These are phyloP conservation scores for Penicillium sp. DNA, from an alignment of 2,329 filamentous ascomycete species.

Conservation along the genomic window DNA sequence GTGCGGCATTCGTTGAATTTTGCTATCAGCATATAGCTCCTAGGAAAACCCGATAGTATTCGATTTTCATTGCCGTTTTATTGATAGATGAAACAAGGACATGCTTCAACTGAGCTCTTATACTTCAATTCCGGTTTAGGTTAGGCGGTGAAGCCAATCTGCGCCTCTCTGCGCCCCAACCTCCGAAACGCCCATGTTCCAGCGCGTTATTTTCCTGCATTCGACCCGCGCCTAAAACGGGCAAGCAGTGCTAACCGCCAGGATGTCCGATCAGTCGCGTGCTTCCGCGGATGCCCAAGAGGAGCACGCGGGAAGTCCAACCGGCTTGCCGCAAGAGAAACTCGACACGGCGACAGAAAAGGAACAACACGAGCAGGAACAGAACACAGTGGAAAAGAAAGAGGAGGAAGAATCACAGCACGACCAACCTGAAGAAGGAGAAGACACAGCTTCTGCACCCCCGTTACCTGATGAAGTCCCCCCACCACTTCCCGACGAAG, in stretches of 20 bases:
- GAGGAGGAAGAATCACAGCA: conserved; percentile 6
- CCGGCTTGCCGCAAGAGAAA: conserved; percentile 73
- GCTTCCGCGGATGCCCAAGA: conserved; percentile 46
- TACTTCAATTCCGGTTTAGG: conserved; percentile 1
- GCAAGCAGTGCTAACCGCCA: conserved; percentile 4
- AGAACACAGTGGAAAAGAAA: conserved; percentile 50
- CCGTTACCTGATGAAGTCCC: conserved; percentile 47
- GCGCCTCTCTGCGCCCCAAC: not conserved
- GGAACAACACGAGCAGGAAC: conserved; percentile 15
- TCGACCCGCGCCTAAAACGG: not conserved
- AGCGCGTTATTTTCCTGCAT: not conserved
- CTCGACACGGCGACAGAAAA: conserved; percentile 13
- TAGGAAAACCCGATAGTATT: not conserved
- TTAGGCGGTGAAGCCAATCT: conserved; percentile 1
- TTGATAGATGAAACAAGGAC: not conserved
- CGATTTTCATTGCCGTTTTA: not conserved
- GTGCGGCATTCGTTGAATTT: too few relatives aligned
- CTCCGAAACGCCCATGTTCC: conserved; percentile 4
- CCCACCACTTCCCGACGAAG: conserved; percentile 55
- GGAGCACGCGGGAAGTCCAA: conserved; percentile 84
- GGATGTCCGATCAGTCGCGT: conserved; percentile 14
- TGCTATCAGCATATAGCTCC: too few relatives aligned
- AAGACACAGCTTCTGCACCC: conserved; percentile 32
- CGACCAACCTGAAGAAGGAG: conserved; percentile 21
- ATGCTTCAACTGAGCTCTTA: not conserved